Conservation (phyloP, 2,329 filamentous ascomycete species). For the Beauveria pseudobassiana region DNA sequence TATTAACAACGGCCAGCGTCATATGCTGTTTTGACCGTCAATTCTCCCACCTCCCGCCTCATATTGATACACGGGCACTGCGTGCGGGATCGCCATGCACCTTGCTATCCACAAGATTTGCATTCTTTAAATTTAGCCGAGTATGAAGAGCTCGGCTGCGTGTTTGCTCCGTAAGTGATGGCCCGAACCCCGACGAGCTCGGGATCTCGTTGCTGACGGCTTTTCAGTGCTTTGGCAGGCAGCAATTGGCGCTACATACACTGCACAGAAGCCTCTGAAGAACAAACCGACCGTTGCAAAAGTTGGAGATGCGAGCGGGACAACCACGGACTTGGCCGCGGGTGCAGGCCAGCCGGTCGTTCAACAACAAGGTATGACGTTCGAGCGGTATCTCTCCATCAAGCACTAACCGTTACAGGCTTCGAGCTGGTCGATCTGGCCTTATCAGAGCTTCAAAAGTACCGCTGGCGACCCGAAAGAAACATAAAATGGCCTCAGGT, state of each 20-base stretch:
- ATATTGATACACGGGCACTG: background rate
- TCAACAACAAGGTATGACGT: constrained; percentile 32
- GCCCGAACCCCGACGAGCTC: background rate
- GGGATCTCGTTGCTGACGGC: constrained; percentile 17
- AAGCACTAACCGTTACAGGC: constrained; percentile 27
- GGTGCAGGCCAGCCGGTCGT: constrained; percentile 20
- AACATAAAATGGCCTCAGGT: constrained; percentile 36
- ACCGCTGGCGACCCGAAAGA: constrained; percentile 36
- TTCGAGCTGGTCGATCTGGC: constrained; percentile 48
- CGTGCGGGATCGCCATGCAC: constrained; percentile 3
- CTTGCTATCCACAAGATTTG: background rate
- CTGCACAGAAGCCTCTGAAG: constrained; percentile 30
- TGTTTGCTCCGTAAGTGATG: constrained; percentile 35
- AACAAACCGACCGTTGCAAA: constrained; percentile 22
- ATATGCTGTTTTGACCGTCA: background rate
- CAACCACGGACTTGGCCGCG: constrained; percentile 23
- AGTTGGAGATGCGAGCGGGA: constrained; percentile 25
- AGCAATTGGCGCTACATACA: constrained; percentile 28
- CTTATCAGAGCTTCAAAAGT: constrained; percentile 40
- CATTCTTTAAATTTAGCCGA: background rate
- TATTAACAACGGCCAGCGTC: background rate
- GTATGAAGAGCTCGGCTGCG: constrained; percentile 18
- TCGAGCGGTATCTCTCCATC: constrained; percentile 9
- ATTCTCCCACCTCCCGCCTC: background rate
- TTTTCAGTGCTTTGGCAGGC: constrained; percentile 41